Evolutionary conservation across 2,329 filamentous ascomycete genomes (phyloP), one percentile per base, ranked within the genome.

Genomic region (Epichloe typhina): DNA sequence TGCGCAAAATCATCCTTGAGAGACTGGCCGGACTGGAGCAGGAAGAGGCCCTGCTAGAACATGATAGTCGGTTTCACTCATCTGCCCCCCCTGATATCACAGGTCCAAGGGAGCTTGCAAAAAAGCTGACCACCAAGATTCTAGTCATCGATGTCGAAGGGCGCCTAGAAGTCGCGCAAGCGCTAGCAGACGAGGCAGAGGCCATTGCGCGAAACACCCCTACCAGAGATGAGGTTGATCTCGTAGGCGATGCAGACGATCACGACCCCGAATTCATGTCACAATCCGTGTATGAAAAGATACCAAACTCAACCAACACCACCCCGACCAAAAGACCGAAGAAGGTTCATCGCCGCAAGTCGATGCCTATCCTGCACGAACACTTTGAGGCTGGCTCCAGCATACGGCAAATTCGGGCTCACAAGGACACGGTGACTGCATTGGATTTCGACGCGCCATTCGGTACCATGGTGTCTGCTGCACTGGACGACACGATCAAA

Each of bases 361-460:
- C 90, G 0, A 95, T 95, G 85, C 89, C 91, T 7, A 86, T 97
- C 51, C 72, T 97, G 51, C 93, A 98, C 68, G 93, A 97, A 67
- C 89, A 97, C 67, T 88, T 96, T 64, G 84, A 94, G 56, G 83
- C 91, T 3, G 93, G 93, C 17, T 89, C 87, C 36, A 81, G 79
- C 61, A 95, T 98, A 61, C 85, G 85, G 58, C 88, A 96, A 64
- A 77, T 97, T 51, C 83, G 87, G 58, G 89, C 91, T 2, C 93
- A 98, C 66, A 82, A 81, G 49, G 93, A 98, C 64, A 79, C 78
- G 52, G 85, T 98, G 55, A 95, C 90, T 1, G 86, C 91, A 7
- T 66, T 98, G 54, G 93, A 97, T 68, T 98, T 98, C 66, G 93
- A 98, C 64, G 86, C 85, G n/a, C 93, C 93, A 0, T 97, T 97